Evolutionary conservation across 768 basidiomycete genomes (phyloP), one percentile per base, ranked within the genome.

Genomic region (Agrocybe praecox): DNA sequence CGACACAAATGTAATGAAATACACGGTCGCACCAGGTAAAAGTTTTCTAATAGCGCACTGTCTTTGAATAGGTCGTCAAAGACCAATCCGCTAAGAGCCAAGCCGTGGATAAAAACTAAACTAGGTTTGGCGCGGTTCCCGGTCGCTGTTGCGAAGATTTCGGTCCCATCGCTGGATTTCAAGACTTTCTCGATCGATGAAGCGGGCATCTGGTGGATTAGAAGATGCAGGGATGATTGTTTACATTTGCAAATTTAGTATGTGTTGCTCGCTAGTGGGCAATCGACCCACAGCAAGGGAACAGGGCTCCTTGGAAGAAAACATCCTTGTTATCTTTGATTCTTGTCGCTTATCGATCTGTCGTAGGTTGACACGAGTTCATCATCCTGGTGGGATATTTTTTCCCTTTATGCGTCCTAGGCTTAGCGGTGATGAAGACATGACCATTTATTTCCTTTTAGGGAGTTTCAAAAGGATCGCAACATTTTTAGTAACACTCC

Each of bases 71-170:
- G 66, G 46, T 67, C 67, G 46, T 77, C 77, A 61, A 74, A 80
- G 9, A 69, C 70, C 19, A 62, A 54, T 12, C 69, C 67, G 34
- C 72, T 72, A 58, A 73, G 66, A 7, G 67, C 65, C 53, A 81
- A 65, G 2, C 78, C 78, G 60, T 77, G 77, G 17, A 78, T 64
- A 60, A 80, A 77, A 43, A 80, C 73, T 23, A 81, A 53, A 43
- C 72, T 65, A 29, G 68, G 73, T 52, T 75, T 75, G 23, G 57
- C 56, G 17, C 69, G 68, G 55, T 77, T 60, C 15, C 77, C 78
- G n/a, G 65, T 64, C 1, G 77, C 74, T 51, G 74, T 70, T 2
- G 77, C 77, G 54, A 70, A 78, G 42, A 81, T 71, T 24, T 50
- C 60, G 9, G 74, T 76, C 18, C 77, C 78, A 57, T 79, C 78